These are phyloP conservation scores for Volvariella surrecta DNA, from an alignment of 1,284 basidiomycete species.

Conservation along the genomic window DNA sequence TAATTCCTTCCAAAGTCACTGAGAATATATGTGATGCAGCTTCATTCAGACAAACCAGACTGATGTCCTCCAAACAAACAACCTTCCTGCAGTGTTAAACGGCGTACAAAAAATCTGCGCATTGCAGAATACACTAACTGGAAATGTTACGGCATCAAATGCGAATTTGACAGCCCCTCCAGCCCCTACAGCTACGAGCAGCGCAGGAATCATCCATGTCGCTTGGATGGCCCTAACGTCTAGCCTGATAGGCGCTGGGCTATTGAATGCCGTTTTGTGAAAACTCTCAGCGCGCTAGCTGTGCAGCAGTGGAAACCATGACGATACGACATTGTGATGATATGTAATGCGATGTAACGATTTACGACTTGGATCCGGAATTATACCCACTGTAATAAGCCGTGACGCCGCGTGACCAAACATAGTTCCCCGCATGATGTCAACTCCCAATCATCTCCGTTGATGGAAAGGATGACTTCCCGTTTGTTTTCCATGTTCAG, in stretches of 20 bases:
- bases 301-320: too few species aligned
- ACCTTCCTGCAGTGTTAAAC: conserved; percentile 37
- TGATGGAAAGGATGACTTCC: too few species aligned
- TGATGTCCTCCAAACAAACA: conserved; percentile 33
- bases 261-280: too few species aligned
- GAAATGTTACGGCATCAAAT: conserved; percentile 37
- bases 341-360: too few species aligned
- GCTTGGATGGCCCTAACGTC: background rate
- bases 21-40: conserved; percentile 20
- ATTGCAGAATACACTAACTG: conserved; percentile 40
- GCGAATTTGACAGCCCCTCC: conserved; percentile 31
- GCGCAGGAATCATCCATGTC: background rate
- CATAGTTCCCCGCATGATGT: background rate
- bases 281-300: too few species aligned
- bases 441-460: too few species aligned
- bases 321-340: too few species aligned
- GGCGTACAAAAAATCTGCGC: conserved; percentile 47
- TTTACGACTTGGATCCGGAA: background rate
- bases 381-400: too few species aligned
- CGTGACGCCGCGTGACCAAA: conserved; percentile 4
- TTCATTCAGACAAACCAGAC: conserved; percentile 54
- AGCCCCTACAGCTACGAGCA: conserved; percentile 7
- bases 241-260: too few species aligned
- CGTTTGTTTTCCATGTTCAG: too few species aligned
- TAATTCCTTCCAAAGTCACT: background rate